Evolutionary conservation across 2,329 filamentous ascomycete genomes (phyloP).

Genomic region (Fusarium multiceps): DNA sequence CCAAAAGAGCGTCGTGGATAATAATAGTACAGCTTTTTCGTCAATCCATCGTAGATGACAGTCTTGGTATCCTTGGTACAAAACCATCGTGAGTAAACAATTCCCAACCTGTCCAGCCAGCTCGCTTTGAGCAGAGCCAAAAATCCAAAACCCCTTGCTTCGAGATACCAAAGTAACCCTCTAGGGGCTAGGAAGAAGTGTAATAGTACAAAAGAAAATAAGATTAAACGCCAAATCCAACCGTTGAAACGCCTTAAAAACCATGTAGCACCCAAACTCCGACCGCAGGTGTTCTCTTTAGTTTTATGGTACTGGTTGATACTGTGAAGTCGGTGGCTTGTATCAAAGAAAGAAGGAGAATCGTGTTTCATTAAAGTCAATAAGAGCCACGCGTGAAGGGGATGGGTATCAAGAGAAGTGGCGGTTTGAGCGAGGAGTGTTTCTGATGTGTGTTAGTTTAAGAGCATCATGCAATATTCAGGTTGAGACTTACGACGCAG

Average conservation of each 20-base stretch:
- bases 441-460: constrained; percentile 36
- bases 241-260: constrained; percentile 23
- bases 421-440: constrained; percentile 62
- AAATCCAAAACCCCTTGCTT: constrained; percentile 24
- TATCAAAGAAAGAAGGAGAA: constrained; percentile 12
- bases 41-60: constrained; percentile 38
- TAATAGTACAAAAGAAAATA: constrained; percentile 52
- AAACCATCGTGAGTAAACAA: constrained; percentile 25
- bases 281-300: constrained; percentile 31
- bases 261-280: constrained; percentile 32
- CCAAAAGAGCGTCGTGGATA: constrained; percentile 47
- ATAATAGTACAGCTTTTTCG: constrained; percentile 44
- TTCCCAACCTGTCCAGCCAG: constrained; percentile 6
- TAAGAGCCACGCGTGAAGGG: background rate
- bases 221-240: constrained; percentile 12
- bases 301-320: constrained; percentile 33
- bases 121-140: constrained; percentile 17
- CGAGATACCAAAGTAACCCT: constrained; percentile 16
- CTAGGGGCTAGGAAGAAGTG: constrained; percentile 38
- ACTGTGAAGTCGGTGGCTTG: constrained; percentile 24
- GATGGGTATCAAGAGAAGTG: constrained; percentile 47
- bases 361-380: constrained; percentile 44
- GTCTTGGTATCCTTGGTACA: constrained; percentile 39
- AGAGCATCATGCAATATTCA: background rate
- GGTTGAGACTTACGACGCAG: constrained; percentile 60